phyloP scores from a whole-genome alignment of 192 early-diverging fungal species.

The Umbelopsis sp. region DNA sequence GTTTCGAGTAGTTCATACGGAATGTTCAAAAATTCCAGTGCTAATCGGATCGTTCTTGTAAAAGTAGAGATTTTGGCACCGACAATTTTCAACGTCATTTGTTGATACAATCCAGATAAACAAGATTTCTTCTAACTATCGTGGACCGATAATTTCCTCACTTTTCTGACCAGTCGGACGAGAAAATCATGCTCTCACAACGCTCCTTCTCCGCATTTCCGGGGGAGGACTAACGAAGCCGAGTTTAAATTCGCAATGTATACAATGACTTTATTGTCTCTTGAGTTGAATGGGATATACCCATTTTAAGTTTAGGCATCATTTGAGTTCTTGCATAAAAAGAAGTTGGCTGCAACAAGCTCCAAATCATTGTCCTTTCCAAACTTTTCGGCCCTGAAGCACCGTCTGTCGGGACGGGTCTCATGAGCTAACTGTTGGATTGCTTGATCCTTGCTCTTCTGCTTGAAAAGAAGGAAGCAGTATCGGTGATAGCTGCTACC shows the following conservation, averaged over 20 bases:
- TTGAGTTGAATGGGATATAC: neutral
- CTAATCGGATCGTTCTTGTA: conserved; percentile 40
- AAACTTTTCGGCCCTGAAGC: conserved; percentile 43
- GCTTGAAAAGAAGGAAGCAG: conserved; percentile 60
- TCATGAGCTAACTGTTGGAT: conserved; percentile 24
- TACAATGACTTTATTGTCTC: neutral
- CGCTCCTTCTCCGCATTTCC: neutral
- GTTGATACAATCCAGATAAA: neutral
- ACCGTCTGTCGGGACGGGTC: conserved; percentile 15
- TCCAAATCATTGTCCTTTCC: conserved; percentile 41
- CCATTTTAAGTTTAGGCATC: neutral
- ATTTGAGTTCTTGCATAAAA: conserved; percentile 29
- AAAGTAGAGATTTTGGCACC: conserved; percentile 38
- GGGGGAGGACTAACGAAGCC: too few relatives aligned
- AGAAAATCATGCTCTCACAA: neutral
- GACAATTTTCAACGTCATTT: conserved; percentile 16
- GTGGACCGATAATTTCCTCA: neutral
- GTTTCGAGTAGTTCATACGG: conserved; percentile 25
- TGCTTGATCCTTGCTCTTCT: conserved; percentile 31
- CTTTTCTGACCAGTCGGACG: neutral
- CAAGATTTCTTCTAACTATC: neutral
- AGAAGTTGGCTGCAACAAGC: conserved; percentile 52
- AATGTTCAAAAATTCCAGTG: conserved; percentile 24
- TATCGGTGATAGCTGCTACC: conserved; percentile 61
- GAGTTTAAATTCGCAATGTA: neutral